Conservation (phyloP, 192 early-diverging fungal genomes). For the Jimgerdemannia flammicorona region DNA sequence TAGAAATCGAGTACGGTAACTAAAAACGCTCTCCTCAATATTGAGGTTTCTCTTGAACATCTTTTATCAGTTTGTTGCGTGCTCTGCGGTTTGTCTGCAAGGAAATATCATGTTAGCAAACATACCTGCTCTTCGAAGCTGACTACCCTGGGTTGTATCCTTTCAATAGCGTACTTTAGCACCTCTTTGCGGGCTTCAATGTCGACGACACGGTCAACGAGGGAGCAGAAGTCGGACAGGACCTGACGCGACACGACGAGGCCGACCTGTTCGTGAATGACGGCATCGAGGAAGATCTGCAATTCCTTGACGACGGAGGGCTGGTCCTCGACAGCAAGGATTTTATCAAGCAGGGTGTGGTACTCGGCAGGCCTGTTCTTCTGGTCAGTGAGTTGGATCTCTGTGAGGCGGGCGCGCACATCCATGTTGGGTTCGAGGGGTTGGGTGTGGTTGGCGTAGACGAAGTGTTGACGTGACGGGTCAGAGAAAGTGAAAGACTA, state of each 20-base stretch:
- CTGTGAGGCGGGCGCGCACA: neutral
- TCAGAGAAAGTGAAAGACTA: neutral
- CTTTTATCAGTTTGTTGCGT: neutral
- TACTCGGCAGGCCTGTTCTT: neutral
- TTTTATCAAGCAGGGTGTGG: neutral
- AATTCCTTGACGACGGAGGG: conserved; percentile 4
- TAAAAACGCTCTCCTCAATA: no score
- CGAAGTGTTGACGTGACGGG: neutral
- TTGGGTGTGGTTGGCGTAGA: neutral
- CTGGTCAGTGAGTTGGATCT: neutral
- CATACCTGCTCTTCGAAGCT: conserved; percentile 81
- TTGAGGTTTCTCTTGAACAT: no score
- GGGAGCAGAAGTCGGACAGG: conserved; percentile 62
- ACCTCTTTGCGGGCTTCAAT: conserved; percentile 50
- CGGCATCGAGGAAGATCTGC: conserved; percentile 48
- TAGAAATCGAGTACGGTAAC: no score
- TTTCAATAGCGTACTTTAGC: conserved; percentile 63
- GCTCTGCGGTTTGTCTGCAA: neutral
- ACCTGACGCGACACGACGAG: conserved; percentile 74
- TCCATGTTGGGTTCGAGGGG: neutral
- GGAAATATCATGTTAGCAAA: neutral
- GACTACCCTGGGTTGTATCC: conserved; percentile 68
- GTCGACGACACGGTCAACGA: conserved; percentile 48
- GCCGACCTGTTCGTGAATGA: conserved; percentile 63
- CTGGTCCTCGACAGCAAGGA: neutral